A percentile compares a stretch with the other conserved stretches of the same genome.
Conservation (phyloP, 2,329 filamentous ascomycete genomes). For the Ceratocystis smalleyi region DNA sequence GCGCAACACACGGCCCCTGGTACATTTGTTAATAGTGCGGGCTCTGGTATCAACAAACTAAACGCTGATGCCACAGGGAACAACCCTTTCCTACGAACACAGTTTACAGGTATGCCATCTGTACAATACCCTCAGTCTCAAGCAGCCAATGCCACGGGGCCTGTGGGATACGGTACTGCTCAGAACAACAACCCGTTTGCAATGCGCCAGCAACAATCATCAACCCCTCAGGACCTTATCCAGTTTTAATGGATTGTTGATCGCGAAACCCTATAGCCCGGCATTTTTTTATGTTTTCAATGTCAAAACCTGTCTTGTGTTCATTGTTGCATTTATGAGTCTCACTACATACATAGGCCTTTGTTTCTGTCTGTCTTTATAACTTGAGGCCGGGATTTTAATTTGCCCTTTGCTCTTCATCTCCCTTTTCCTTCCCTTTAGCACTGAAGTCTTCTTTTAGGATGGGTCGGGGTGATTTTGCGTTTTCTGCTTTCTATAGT, state of each 20-base stretch:
- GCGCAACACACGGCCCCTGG: slow-evolving; percentile 93
- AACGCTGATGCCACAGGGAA: slow-evolving; percentile 58
- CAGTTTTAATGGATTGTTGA: slow-evolving; percentile 35
- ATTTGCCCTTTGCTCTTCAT: slow-evolving; percentile 16
- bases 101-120: slow-evolving; percentile 63
- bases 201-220: slow-evolving; percentile 31
- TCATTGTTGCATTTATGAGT: background rate
- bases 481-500: background rate
- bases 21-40: slow-evolving; percentile 91
- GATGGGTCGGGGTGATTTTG: background rate
- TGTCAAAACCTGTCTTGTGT: background rate
- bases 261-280: background rate
- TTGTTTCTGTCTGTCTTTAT: slow-evolving; percentile 17
- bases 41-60: slow-evolving; percentile 57
- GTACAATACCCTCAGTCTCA: slow-evolving; percentile 37
- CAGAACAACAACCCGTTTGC: slow-evolving; percentile 40
- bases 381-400: no score
- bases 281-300: background rate
- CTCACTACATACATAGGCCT: slow-evolving; percentile 17
- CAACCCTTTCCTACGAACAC: slow-evolving; percentile 77
- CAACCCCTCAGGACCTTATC: slow-evolving; percentile 43
- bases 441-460: no score
- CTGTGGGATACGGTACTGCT: slow-evolving; percentile 36
- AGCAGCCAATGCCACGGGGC: slow-evolving; percentile 41
- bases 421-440: background rate